Evolutionary conservation across 768 basidiomycete species (phyloP), one percentile per base, ranked within the genome.

Genomic region (Serendipita indica): DNA sequence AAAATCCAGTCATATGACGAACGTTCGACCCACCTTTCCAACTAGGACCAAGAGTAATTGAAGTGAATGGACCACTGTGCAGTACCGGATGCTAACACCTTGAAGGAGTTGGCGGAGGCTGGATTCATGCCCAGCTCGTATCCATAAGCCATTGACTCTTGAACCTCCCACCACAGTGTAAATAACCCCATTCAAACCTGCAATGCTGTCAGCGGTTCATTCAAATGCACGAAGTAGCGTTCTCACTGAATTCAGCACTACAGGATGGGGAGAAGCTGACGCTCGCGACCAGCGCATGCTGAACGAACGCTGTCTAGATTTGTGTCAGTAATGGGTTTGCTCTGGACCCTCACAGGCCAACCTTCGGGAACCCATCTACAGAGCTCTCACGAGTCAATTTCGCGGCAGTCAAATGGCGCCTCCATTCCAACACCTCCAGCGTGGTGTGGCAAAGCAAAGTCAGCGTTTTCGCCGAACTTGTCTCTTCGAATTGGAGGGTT

Each of bases 341-440:
- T n/a, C n/a, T n/a, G n/a, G n/a, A n/a, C n/a, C n/a, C n/a, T n/a
- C n/a, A n/a, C n/a, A n/a, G n/a, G n/a, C n/a, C n/a, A n/a, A n/a
- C n/a, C n/a, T n/a, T 20, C 20, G 49, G n/a, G 30, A 54, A 54
- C n/a, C 20, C 49, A 54, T 12, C 12, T n/a, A 54, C 30, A n/a
- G 49, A 25, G 30, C 10, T 27, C n/a, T 54, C 49, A 6, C 49
- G 20, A n/a, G 49, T 28, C 1, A 54, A 16, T 28, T 54, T 54
- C 4, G 49, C 49, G 20, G 30, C 49, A n/a, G 49, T 54, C 16
- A 54, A 22, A 27, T 54, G 49, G 7, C 49, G 20, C n/a, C 49
- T 54, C 49, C 49, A 54, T 28, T 54, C 49, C 30, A 54, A n/a
- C 10, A 28, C 49, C 22, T 54, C 49, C 22, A 54, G 49, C 10